Percentiles rank a stretch among this genome's conserved stretches.
Conservation (phyloP, 306 rosid species). For the Prunus mume region DNA sequence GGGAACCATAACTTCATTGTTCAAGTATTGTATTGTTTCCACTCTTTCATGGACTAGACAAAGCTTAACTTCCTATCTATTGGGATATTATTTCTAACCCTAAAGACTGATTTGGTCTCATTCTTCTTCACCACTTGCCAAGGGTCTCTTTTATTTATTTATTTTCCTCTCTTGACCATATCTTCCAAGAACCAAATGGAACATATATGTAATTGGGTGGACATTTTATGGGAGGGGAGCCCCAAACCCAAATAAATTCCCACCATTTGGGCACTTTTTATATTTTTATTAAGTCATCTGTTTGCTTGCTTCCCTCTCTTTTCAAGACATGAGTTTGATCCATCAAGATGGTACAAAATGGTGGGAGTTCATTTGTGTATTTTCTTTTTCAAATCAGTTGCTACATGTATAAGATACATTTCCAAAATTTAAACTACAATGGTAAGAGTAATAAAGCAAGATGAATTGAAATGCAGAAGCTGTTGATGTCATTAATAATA, state of each 20-base stretch:
- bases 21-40: neutral
- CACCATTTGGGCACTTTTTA: neutral
- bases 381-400: too few relatives aligned
- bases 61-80: slow-evolving; percentile 6
- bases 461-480: too few relatives aligned
- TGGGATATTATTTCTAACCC: slow-evolving; percentile 27
- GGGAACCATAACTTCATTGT: slow-evolving; percentile 11
- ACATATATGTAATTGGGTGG: neutral
- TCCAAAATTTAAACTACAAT: too few relatives aligned
- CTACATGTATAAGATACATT: too few relatives aligned
- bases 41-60: slow-evolving; percentile 25
- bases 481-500: too few relatives aligned
- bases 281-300: too few relatives aligned
- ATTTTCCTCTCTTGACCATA: neutral
- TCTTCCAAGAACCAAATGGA: neutral
- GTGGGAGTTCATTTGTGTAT: too few relatives aligned
- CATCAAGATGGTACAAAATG: too few relatives aligned
- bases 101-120: neutral
- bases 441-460: too few relatives aligned
- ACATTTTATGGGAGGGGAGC: neutral
- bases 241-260: neutral
- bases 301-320: too few relatives aligned
- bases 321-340: too few relatives aligned
- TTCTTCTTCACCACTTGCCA: slow-evolving; percentile 18
- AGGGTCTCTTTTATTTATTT: neutral